Conservation (phyloP, 495 filamentous ascomycete species). For the Tuber microsphaerosporum region DNA sequence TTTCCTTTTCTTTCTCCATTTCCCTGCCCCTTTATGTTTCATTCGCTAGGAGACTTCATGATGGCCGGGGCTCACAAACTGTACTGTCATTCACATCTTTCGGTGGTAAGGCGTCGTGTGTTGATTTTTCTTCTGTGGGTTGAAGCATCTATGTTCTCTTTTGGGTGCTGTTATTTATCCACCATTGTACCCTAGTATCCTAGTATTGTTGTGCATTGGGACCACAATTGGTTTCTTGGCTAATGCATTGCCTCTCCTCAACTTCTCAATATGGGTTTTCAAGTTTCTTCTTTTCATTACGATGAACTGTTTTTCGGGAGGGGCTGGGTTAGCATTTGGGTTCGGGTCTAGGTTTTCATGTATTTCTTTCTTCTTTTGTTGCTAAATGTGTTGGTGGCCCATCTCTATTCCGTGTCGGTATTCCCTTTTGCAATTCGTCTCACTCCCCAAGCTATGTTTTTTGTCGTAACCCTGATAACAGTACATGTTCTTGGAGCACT, state of each 20-base stretch:
- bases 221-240: background rate
- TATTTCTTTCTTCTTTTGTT: background rate
- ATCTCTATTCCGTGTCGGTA: background rate
- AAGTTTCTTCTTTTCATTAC: background rate
- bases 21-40: slow-evolving; percentile 6
- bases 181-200: slow-evolving; percentile 36
- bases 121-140: slow-evolving; percentile 34
- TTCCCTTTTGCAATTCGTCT: background rate
- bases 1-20: slow-evolving; percentile 16
- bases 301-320: background rate
- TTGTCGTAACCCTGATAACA: background rate
- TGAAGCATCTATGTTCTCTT: slow-evolving; percentile 34
- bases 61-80: slow-evolving; percentile 36
- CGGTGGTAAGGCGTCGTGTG: slow-evolving; percentile 36
- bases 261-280: background rate
- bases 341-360: background rate
- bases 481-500: background rate
- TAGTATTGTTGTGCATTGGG: background rate
- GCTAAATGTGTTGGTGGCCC: background rate
- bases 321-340: slow-evolving; percentile 4
- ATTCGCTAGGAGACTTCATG: slow-evolving; percentile 1
- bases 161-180: background rate
- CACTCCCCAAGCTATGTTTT: background rate
- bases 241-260: background rate
- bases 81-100: slow-evolving; percentile 29